Percentiles rank a stretch among this genome's conserved stretches.
Evolutionary conservation across 208 protist species (phyloP).

Genomic region (Phytomonas sp.): DNA sequence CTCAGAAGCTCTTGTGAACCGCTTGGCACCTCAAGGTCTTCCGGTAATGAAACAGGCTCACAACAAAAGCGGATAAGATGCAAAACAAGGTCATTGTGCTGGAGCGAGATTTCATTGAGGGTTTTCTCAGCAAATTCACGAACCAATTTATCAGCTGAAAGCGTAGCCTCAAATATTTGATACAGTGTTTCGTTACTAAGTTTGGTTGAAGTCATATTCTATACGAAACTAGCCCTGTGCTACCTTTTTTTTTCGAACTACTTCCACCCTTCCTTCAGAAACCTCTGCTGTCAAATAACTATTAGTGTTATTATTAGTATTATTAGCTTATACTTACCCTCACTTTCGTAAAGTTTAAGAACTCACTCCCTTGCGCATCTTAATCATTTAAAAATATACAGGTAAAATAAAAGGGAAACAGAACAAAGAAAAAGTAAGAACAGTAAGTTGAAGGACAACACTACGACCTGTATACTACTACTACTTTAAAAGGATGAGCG

Average conservation of each 20-base stretch:
- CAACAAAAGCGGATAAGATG: conserved; percentile 52
- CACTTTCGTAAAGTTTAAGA: background rate
- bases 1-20: conserved; percentile 4
- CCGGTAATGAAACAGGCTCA: conserved; percentile 7
- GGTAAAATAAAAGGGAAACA: background rate
- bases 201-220: conserved; percentile 9
- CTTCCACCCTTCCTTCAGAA: background rate
- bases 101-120: conserved; percentile 31
- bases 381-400: background rate
- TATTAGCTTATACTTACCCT: background rate
- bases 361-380: background rate
- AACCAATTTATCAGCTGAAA: conserved; percentile 47
- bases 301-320: background rate
- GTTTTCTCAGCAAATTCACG: conserved; percentile 62
- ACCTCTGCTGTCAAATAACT: background rate
- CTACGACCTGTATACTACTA: background rate
- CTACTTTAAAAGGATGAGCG: background rate
- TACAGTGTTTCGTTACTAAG: conserved; percentile 30
- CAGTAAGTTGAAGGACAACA: background rate
- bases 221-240: background rate
- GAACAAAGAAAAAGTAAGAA: background rate
- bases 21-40: background rate
- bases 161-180: conserved; percentile 55
- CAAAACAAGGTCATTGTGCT: conserved; percentile 41
- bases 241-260: background rate